Evolutionary conservation across 2,329 filamentous ascomycete species (phyloP).

Genomic region (Thermoascus crustaceus): DNA sequence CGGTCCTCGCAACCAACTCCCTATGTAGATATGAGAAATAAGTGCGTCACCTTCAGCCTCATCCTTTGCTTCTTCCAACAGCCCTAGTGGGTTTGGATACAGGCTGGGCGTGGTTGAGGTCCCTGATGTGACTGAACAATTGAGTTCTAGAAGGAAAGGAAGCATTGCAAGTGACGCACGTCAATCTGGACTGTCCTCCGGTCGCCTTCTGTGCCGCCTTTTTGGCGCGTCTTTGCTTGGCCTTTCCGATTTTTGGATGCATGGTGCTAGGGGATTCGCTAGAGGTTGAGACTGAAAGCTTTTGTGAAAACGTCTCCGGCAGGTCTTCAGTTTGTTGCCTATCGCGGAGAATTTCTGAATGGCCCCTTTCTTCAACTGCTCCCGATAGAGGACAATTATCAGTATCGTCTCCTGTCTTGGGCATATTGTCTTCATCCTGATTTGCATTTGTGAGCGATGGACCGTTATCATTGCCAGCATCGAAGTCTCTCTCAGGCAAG

Average conservation of each 20-base stretch:
- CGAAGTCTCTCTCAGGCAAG: neutral
- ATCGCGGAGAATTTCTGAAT: constrained; percentile 9
- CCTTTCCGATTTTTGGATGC: constrained; percentile 40
- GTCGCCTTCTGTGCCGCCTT: constrained; percentile 35
- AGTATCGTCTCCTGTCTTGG: constrained; percentile 19
- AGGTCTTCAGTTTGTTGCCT: constrained; percentile 7
- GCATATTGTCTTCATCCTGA: neutral
- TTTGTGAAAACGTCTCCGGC: constrained; percentile 11
- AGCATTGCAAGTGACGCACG: constrained; percentile 71
- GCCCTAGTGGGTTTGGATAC: constrained; percentile 11
- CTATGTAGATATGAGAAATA: too few species aligned
- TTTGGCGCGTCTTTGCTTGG: constrained; percentile 46
- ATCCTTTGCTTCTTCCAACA: neutral
- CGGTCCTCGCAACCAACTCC: too few species aligned
- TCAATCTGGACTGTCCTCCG: constrained; percentile 39
- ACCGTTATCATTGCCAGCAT: neutral
- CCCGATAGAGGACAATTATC: constrained; percentile 38
- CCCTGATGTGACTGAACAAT: constrained; percentile 65
- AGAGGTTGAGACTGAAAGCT: constrained; percentile 11
- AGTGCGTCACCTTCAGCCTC: too few species aligned
- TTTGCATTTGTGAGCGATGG: neutral
- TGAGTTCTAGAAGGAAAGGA: constrained; percentile 66
- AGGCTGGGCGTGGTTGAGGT: constrained; percentile 55
- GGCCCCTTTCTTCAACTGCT: constrained; percentile 33
- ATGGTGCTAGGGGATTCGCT: constrained; percentile 14